Conservation (phyloP, 768 basidiomycete species). For the Lactarius psammicola region DNA sequence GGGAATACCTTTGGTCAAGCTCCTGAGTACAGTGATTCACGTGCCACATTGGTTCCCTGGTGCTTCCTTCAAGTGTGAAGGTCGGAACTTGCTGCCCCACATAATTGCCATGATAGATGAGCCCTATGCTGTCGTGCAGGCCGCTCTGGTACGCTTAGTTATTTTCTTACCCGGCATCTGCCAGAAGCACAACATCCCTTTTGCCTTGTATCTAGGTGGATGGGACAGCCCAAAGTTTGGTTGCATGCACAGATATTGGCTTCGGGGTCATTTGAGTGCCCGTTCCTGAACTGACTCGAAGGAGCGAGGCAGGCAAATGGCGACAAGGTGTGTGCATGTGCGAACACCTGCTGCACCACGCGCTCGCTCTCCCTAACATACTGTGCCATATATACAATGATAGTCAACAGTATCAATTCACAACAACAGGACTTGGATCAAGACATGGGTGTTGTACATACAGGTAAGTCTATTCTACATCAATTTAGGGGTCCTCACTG, state of each 20-base stretch:
- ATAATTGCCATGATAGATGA: slow-evolving; percentile 4
- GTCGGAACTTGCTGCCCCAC: neutral
- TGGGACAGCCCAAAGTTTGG: neutral
- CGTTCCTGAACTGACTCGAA: too few relatives aligned
- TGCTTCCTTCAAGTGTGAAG: slow-evolving; percentile 3
- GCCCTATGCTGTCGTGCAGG: slow-evolving; percentile 9
- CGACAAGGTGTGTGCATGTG: too few relatives aligned
- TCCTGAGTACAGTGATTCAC: neutral
- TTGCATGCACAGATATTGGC: too few relatives aligned
- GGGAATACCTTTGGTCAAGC: neutral
- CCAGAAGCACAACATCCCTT: neutral
- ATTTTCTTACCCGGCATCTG: neutral
- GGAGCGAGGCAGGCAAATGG: too few relatives aligned
- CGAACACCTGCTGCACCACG: too few relatives aligned
- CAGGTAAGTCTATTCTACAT: too few relatives aligned
- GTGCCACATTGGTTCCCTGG: slow-evolving; percentile 19
- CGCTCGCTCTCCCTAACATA: too few relatives aligned
- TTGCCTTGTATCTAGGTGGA: neutral
- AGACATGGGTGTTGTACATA: slow-evolving; percentile 45
- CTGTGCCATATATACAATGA: too few relatives aligned
- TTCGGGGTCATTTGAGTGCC: too few relatives aligned
- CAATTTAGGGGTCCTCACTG: too few relatives aligned
- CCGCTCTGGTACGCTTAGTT: neutral
- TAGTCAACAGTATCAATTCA: too few relatives aligned
- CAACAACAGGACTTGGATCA: too few relatives aligned